Evolutionary conservation across 1,284 basidiomycete species (phyloP), one percentile per base, ranked within the genome.

Genomic region (Sanghuangporus baumii): DNA sequence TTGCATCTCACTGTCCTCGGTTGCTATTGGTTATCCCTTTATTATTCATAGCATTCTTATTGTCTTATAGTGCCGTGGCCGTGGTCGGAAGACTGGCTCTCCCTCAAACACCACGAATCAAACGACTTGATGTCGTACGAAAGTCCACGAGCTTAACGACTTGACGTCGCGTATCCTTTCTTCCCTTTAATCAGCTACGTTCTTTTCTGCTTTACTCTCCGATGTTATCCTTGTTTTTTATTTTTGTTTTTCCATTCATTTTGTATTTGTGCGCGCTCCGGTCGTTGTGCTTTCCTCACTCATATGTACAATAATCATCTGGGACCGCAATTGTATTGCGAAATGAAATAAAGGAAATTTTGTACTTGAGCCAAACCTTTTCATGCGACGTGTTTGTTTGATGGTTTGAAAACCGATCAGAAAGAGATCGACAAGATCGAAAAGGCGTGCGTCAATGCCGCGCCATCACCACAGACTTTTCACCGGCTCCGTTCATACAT

Each of bases 121-220:
- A 20, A 59, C 48, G 57, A 51, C 57, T 59, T 52, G 57, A 59
- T 26, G 57, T 59, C 57, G 57, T 40, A 50, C 18, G 31, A 54
- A 11, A 26, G 50, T 34, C 52, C 36, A 54, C 36, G 52, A 54
- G 31, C 31, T 37, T n/a, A 38, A 52, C 46, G 57, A 51, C 57
- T 59, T 59, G 57, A 59, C 20, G 57, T 59, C 57, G 47, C 47
- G 3, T 16, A 16, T 5, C 40, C 40, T 51, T 9, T 51, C 31
- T 51, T 23, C 23, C 18, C n/a, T 4, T 41, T 4, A 41, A 16
- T 16, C 16, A 41, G 11, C 16, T 41, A 2, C 40, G 6, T 41
- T 41, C 40, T 41, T 41, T 41, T 3, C 40, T 11, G 11, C n/a
- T 41, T 3, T 11, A 2, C n/a, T n/a, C 20, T 46, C 20, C 43